Conservation (phyloP, 148 eudicot genomes). For the Nepenthes mirabilis region DNA sequence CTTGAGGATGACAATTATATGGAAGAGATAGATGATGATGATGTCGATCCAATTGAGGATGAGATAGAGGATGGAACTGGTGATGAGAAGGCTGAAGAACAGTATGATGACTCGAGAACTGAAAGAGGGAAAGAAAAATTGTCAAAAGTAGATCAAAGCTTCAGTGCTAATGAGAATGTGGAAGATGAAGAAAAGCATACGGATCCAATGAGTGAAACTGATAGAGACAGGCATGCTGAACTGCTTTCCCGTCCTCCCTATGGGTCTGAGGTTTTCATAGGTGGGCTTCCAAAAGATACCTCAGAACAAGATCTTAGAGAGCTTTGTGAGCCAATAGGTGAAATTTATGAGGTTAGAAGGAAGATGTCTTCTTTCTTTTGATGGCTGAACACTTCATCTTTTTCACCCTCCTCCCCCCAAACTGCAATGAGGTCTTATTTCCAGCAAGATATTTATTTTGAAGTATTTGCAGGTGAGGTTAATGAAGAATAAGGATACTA, state of each 20-base stretch:
- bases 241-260: slow-evolving; percentile 83
- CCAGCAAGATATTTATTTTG: neutral
- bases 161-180: slow-evolving; percentile 16
- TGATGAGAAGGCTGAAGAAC: slow-evolving; percentile 53
- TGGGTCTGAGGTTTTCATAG: slow-evolving; percentile 88
- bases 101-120: slow-evolving; percentile 30
- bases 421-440: neutral
- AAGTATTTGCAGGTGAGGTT: slow-evolving; percentile 50
- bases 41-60: slow-evolving; percentile 19
- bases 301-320: slow-evolving; percentile 77
- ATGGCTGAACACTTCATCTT: neutral
- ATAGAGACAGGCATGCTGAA: slow-evolving; percentile 45
- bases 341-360: slow-evolving; percentile 54
- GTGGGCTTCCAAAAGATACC: slow-evolving; percentile 78
- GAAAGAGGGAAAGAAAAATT: slow-evolving; percentile 43
- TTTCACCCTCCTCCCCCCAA: neutral
- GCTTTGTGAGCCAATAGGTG: slow-evolving; percentile 82
- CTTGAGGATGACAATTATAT: slow-evolving; percentile 85
- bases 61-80: slow-evolving; percentile 7
- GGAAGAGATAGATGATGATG: slow-evolving; percentile 75
- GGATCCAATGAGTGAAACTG: slow-evolving; percentile 22
- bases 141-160: slow-evolving; percentile 31
- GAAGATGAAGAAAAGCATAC: slow-evolving; percentile 42
- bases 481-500: slow-evolving; percentile 79
- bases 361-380: neutral